A percentile compares a stretch with the other conserved stretches of the same genome.
Conservation (phyloP, 192 early-diverging fungal species). For the Piromyces finnis region DNA sequence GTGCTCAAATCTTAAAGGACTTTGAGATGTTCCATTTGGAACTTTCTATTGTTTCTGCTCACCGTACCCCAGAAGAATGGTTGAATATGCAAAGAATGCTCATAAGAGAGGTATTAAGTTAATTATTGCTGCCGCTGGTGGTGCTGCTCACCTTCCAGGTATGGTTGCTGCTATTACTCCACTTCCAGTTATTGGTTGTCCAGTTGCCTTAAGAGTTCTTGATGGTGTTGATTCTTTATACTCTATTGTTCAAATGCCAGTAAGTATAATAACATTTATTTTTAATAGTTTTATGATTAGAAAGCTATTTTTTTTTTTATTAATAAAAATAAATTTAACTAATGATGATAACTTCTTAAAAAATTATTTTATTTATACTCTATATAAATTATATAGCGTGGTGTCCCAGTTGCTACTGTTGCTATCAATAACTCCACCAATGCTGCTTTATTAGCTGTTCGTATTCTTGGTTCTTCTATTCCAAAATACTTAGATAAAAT, state of each 20-base stretch:
- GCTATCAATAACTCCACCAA: slow-evolving; percentile 98
- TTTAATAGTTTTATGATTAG: neutral
- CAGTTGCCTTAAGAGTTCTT: slow-evolving; percentile 75
- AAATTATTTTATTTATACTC: neutral
- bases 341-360: too few species aligned
- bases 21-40: slow-evolving; percentile 93
- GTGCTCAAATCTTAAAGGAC: slow-evolving; percentile 69
- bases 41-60: slow-evolving; percentile 91
- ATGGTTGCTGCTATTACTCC: slow-evolving; percentile 97
- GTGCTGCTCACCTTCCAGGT: slow-evolving; percentile 94
- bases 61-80: slow-evolving; percentile 90
- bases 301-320: too few species aligned
- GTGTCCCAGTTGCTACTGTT: slow-evolving; percentile 95
- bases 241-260: slow-evolving; percentile 99
- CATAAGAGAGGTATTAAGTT: slow-evolving; percentile 80
- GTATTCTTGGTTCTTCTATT: slow-evolving; percentile 68
- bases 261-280: slow-evolving; percentile 14
- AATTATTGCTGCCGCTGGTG: slow-evolving; percentile 96
- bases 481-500: slow-evolving; percentile 61
- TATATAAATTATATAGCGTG: slow-evolving; percentile 39
- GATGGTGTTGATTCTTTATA: slow-evolving; percentile 95
- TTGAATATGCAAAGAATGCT: slow-evolving; percentile 76
- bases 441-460: slow-evolving; percentile 80
- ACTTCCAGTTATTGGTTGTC: slow-evolving; percentile 95
- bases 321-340: too few species aligned